Conservation (phyloP, 345 rosid species). For the Mallotus nudiflorus region DNA sequence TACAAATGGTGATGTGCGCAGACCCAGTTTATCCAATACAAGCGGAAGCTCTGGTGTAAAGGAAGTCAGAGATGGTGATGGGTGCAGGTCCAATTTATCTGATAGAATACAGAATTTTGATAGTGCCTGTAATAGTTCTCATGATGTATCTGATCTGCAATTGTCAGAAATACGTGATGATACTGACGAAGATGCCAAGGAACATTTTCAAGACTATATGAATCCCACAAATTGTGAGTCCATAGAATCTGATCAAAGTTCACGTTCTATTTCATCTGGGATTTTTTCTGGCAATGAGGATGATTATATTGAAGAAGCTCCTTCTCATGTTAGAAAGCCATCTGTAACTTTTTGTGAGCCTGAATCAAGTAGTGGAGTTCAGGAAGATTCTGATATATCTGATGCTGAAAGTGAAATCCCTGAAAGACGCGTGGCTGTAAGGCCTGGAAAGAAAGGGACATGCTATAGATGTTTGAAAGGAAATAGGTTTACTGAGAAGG, state of each 20-base stretch:
- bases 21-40: conserved; percentile 2
- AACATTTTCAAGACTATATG: conserved; percentile 28
- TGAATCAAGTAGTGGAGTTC: conserved; percentile 30
- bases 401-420: conserved; percentile 34
- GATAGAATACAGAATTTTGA: conserved; percentile 24
- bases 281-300: conserved; percentile 42
- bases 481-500: conserved; percentile 65
- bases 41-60: conserved; percentile 15
- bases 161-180: conserved; percentile 13
- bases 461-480: conserved; percentile 76
- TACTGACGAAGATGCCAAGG: conserved; percentile 13
- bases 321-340: conserved; percentile 37
- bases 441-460: conserved; percentile 67
- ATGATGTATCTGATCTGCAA: conserved; percentile 19
- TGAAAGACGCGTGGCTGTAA: conserved; percentile 43
- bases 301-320: conserved; percentile 25
- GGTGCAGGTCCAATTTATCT: conserved; percentile 5
- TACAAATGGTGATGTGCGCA: conserved; percentile 18
- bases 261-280: conserved; percentile 35
- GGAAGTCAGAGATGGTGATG: conserved; percentile 19
- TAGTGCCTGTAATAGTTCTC: conserved; percentile 22
- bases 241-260: conserved; percentile 31
- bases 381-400: conserved; percentile 40
- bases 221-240: conserved; percentile 29
- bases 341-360: conserved; percentile 67